Evolutionary conservation across 352 stramenopile genomes (phyloP).

Genomic region (Pythium folliculosum): DNA sequence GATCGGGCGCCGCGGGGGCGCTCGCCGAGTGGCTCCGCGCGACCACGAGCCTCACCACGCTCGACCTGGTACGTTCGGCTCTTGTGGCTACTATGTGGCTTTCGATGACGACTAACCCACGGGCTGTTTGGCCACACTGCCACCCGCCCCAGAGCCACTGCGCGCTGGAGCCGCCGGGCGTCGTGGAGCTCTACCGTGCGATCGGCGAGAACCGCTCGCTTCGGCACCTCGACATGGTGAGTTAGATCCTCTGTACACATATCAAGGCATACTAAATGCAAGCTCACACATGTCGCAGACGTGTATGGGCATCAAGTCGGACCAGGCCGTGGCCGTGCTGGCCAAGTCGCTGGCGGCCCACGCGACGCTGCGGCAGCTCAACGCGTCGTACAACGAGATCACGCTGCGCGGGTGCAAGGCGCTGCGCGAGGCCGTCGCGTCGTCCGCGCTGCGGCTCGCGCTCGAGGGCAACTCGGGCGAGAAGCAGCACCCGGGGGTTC

Average conservation of each 20-base stretch:
- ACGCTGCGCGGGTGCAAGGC: conserved; percentile 74
- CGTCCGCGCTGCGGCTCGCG: conserved; percentile 26
- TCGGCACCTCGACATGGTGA: conserved; percentile 59
- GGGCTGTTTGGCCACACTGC: not conserved
- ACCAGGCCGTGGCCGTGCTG: conserved; percentile 53
- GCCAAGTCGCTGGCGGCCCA: conserved; percentile 51
- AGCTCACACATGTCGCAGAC: conserved; percentile 32
- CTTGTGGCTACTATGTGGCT: too few relatives aligned
- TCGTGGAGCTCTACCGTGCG: conserved; percentile 61
- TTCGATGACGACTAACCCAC: too few relatives aligned
- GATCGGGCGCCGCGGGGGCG: conserved; percentile 31
- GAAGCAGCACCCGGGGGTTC: conserved; percentile 36
- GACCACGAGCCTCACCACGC: conserved; percentile 37
- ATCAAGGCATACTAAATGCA: not conserved
- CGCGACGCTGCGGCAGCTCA: conserved; percentile 42
- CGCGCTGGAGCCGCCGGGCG: conserved; percentile 51
- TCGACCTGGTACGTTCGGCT: conserved; percentile 47
- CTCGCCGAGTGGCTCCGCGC: conserved; percentile 35
- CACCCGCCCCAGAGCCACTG: conserved; percentile 52
- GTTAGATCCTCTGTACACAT: conserved; percentile 4
- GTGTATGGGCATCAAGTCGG: conserved; percentile 64
- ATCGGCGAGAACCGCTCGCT: conserved; percentile 53
- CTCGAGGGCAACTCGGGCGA: conserved; percentile 53
- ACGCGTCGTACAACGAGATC: conserved; percentile 81
- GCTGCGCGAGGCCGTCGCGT: conserved; percentile 50